Evolutionary conservation across 805 yeast species (phyloP).

Genomic region (Lipomyces oligophaga): DNA sequence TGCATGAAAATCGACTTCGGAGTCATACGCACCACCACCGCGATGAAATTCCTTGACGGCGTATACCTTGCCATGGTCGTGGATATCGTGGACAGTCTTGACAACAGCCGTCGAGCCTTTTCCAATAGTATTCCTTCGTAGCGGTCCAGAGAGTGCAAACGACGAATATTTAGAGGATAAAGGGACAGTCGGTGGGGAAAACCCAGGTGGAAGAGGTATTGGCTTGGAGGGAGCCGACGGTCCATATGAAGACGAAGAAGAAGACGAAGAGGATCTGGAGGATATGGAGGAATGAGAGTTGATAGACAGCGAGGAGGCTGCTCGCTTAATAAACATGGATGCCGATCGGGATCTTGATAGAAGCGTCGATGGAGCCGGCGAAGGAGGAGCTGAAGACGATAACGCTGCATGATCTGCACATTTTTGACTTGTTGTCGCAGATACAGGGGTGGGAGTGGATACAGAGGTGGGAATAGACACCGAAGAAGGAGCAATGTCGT

Average conservation of each 20-base stretch:
- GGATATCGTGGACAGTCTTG: slow-evolving; percentile 26
- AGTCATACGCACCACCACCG: slow-evolving; percentile 57
- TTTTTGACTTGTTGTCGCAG: background rate
- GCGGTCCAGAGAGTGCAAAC: slow-evolving; percentile 9
- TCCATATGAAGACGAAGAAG: slow-evolving; percentile 4
- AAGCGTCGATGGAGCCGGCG: background rate
- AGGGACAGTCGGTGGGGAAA: slow-evolving; percentile 20
- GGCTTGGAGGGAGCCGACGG: background rate
- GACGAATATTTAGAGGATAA: slow-evolving; percentile 26
- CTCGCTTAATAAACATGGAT: slow-evolving; percentile 18
- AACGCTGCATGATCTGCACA: background rate
- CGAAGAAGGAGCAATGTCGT: background rate
- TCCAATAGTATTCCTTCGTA: slow-evolving; percentile 31
- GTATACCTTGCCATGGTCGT: slow-evolving; percentile 41
- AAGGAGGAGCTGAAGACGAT: background rate
- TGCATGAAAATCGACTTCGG: slow-evolving; percentile 51
- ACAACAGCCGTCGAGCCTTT: slow-evolving; percentile 39
- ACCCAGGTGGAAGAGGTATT: slow-evolving; percentile 16
- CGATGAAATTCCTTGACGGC: slow-evolving; percentile 86
- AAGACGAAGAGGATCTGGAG: slow-evolving; percentile 1
- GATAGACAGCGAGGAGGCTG: slow-evolving; percentile 11
- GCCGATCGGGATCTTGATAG: background rate
- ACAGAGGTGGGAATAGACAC: background rate
- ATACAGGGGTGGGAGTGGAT: background rate
- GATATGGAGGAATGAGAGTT: slow-evolving; percentile 3